Conservation (phyloP, 106 monocot genomes). For the Agapanthus africanus region DNA sequence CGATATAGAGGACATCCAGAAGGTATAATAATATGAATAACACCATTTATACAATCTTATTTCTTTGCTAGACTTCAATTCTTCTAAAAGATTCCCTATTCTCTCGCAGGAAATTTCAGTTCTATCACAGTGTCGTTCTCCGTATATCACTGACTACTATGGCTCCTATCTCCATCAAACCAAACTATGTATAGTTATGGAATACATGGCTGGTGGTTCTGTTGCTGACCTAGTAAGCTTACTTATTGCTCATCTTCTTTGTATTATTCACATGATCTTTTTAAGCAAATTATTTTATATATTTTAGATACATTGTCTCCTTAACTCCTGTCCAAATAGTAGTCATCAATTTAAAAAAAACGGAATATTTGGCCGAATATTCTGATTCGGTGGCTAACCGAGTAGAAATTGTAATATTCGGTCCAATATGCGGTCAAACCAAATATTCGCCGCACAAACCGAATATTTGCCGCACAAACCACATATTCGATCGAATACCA, state of each 20-base stretch:
- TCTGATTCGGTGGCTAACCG: no score
- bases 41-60: background rate
- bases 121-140: constrained; percentile 83
- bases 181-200: constrained; percentile 95
- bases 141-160: constrained; percentile 92
- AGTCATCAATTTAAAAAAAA: no score
- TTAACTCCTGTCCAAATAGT: no score
- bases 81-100: constrained; percentile 11
- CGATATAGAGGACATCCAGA: constrained; percentile 98
- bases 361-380: no score
- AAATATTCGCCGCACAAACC: no score
- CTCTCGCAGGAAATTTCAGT: constrained; percentile 79
- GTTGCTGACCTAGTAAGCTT: constrained; percentile 85
- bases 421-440: no score
- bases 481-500: no score
- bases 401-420: no score
- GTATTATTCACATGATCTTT: background rate
- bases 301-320: no score
- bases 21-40: constrained; percentile 39
- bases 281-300: no score
- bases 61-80: background rate
- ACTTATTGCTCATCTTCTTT: background rate
- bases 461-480: no score
- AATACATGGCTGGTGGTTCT: constrained; percentile 97
- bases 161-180: constrained; percentile 93